Percentiles rank a stretch among this genome's conserved stretches.
phyloP scores from a whole-genome alignment of 208 protist species.

The Acanthamoeba castellanii region DNA sequence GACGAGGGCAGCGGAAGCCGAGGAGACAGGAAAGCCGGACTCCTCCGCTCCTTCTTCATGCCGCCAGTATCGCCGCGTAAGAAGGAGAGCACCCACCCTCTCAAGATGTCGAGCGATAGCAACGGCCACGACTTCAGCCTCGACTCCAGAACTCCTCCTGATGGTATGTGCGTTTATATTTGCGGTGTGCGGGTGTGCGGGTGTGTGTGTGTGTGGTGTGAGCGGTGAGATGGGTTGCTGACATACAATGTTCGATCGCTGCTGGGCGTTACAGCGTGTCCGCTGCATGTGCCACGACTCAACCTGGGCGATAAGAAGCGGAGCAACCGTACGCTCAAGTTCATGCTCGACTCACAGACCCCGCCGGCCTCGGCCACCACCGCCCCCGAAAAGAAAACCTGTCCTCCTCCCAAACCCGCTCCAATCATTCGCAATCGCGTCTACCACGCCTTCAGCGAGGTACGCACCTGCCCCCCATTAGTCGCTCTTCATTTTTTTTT shows the following conservation, averaged over 20 bases:
- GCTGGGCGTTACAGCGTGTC: background rate
- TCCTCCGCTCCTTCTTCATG: background rate
- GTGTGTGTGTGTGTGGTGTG: background rate
- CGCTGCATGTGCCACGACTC: background rate
- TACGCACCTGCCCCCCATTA: background rate
- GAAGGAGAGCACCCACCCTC: background rate
- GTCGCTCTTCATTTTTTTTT: too few species aligned
- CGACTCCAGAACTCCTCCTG: background rate
- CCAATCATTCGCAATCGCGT: background rate
- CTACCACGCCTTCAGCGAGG: background rate
- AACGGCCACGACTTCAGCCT: background rate
- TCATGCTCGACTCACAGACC: background rate
- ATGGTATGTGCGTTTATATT: background rate
- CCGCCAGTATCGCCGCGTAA: background rate
- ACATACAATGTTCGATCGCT: background rate
- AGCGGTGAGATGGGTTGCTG: background rate
- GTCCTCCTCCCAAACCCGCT: background rate
- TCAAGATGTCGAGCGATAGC: background rate
- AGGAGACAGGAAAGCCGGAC: background rate
- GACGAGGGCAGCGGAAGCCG: background rate
- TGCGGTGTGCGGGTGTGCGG: too few species aligned
- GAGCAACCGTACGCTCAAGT: conserved; percentile 2
- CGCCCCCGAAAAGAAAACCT: background rate
- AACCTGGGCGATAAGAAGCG: background rate
- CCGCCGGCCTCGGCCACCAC: background rate